These are phyloP conservation scores for Epichloe scottii DNA, from an alignment of 2,329 filamentous ascomycete species.

Conservation along the genomic window DNA sequence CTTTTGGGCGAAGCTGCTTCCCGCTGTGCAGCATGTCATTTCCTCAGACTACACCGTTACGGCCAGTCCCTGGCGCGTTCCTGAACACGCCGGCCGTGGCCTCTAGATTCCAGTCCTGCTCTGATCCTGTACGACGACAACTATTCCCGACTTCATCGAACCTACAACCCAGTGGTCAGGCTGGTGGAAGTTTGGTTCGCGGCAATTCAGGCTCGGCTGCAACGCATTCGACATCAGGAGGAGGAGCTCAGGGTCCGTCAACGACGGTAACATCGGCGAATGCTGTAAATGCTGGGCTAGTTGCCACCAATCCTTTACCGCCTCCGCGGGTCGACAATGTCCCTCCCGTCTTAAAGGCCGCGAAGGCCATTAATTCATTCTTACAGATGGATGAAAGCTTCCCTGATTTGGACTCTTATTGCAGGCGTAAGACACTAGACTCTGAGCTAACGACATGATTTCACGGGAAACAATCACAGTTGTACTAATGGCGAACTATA, in stretches of 20 bases:
- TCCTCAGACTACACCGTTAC: conserved; percentile 50
- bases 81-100: conserved; percentile 58
- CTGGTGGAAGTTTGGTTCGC: conserved; percentile 9
- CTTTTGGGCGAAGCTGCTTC: neutral
- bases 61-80: conserved; percentile 63
- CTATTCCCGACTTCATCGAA: conserved; percentile 30
- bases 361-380: conserved; percentile 69
- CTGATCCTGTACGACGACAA: conserved; percentile 38
- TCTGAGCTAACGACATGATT: neutral
- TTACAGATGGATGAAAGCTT: conserved; percentile 67
- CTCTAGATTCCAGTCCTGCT: conserved; percentile 31
- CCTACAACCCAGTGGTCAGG: conserved; percentile 8
- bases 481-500: conserved; percentile 27
- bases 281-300: conserved; percentile 16
- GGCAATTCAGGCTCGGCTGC: neutral
- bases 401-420: conserved; percentile 80
- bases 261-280: conserved; percentile 14
- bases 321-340: conserved; percentile 35
- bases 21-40: conserved; percentile 36
- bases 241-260: conserved; percentile 2
- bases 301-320: conserved; percentile 22
- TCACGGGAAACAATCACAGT: neutral
- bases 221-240: neutral
- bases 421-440: conserved; percentile 55
- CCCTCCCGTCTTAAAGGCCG: conserved; percentile 71